A percentile compares a stretch with the other conserved stretches of the same genome.
phyloP scores from a whole-genome alignment of 2,329 filamentous ascomycete genomes.

The Alternaria alternata region DNA sequence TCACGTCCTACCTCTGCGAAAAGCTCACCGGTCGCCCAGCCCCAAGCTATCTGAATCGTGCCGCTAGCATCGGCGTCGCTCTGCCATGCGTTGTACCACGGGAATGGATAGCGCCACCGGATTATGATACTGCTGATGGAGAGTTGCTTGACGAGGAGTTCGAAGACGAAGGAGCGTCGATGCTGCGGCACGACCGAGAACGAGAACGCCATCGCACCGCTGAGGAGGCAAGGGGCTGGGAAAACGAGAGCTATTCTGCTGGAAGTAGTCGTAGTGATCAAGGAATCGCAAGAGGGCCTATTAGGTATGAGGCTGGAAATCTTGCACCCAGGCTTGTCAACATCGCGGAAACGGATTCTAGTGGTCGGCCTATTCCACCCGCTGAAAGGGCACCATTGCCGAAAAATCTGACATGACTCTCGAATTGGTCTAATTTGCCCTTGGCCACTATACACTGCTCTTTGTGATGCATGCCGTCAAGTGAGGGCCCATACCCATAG shows the following conservation, averaged over 20 bases:
- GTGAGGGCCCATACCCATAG: background rate
- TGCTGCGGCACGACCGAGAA: constrained; percentile 59
- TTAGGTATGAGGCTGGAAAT: constrained; percentile 39
- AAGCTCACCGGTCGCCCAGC: constrained; percentile 74
- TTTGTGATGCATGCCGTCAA: constrained; percentile 3
- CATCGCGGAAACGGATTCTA: constrained; percentile 54
- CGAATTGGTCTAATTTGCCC: constrained; percentile 10
- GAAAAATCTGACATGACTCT: constrained; percentile 46
- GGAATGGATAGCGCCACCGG: constrained; percentile 83
- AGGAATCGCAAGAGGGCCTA: constrained; percentile 46
- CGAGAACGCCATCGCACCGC: constrained; percentile 35
- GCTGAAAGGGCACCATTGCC: constrained; percentile 57
- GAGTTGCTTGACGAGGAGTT: constrained; percentile 68
- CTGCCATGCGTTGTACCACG: constrained; percentile 82
- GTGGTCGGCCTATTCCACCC: constrained; percentile 53
- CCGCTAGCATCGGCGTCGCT: constrained; percentile 81
- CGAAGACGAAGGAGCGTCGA: constrained; percentile 65
- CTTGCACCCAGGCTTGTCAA: constrained; percentile 45
- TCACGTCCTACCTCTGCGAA: constrained; percentile 78
- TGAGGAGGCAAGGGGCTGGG: constrained; percentile 40
- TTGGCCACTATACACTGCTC: constrained; percentile 5
- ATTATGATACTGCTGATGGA: constrained; percentile 76
- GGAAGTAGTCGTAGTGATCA: constrained; percentile 43
- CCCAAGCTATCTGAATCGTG: constrained; percentile 81
- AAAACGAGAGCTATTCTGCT: constrained; percentile 40